phyloP scores from a whole-genome alignment of 2,329 filamentous ascomycete species.

The Diplocarpon rosae region DNA sequence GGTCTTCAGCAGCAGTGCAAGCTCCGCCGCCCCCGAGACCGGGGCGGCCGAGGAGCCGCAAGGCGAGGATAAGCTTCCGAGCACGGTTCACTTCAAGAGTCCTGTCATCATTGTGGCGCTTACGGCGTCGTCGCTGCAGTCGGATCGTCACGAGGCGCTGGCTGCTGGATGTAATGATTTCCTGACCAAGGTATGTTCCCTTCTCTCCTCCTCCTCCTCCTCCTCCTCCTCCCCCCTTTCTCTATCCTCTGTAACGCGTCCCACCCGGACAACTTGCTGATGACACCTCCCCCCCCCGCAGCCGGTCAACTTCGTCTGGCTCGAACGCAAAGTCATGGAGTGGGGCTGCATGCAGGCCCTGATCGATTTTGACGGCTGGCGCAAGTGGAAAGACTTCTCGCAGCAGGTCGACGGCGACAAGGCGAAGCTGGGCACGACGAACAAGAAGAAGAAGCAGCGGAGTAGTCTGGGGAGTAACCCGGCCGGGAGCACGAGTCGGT shows the following conservation, averaged over 20 bases:
- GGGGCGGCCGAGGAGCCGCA: constrained; percentile 35
- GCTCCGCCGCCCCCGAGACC: constrained; percentile 39
- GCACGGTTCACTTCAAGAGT: constrained; percentile 72
- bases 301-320: constrained; percentile 96
- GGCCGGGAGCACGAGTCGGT: constrained; percentile 5
- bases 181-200: constrained; percentile 69
- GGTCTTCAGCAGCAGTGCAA: constrained; percentile 65
- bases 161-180: constrained; percentile 98
- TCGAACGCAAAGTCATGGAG: constrained; percentile 95
- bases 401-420: constrained; percentile 22
- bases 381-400: constrained; percentile 83
- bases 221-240: background rate
- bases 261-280: background rate
- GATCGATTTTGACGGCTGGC: constrained; percentile 97
- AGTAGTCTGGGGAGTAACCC: constrained; percentile 12
- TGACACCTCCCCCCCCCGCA: constrained; percentile 29
- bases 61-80: constrained; percentile 59
- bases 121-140: constrained; percentile 88
- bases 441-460: constrained; percentile 19
- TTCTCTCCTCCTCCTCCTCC: background rate
- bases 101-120: constrained; percentile 96
- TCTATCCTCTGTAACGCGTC: background rate
- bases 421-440: constrained; percentile 2
- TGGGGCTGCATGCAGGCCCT: constrained; percentile 99
- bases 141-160: constrained; percentile 86